These are phyloP conservation scores for Aspergillus bombycis DNA, from an alignment of 2,329 filamentous ascomycete genomes.

Conservation along the genomic window DNA sequence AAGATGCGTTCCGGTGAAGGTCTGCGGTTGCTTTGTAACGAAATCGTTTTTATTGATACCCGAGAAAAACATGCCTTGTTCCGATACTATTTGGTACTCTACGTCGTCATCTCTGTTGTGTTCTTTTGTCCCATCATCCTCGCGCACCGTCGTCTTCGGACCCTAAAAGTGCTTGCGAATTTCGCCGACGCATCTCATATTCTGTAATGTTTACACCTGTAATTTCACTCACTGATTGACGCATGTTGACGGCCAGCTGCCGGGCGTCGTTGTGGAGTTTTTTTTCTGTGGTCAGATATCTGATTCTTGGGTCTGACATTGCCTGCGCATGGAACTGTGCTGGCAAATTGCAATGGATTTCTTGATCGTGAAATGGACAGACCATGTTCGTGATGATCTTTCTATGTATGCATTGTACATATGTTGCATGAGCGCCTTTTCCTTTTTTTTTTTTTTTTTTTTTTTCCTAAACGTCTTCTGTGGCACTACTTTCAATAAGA, in stretches of 20 bases:
- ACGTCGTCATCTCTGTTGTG: not conserved
- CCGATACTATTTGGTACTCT: not conserved
- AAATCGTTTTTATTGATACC: constrained; percentile 21
- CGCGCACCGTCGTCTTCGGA: no score
- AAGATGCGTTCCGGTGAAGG: constrained; percentile 35
- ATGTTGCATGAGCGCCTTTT: constrained; percentile 14
- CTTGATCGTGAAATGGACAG: not conserved
- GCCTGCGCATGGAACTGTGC: not conserved
- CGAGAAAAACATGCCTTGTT: constrained; percentile 12
- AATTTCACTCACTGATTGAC: constrained; percentile 4
- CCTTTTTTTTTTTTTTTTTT: constrained; percentile 4
- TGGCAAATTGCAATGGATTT: not conserved
- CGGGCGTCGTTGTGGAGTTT: constrained; percentile 1
- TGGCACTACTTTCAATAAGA: not conserved
- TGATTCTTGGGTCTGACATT: not conserved
- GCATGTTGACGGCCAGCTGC: not conserved
- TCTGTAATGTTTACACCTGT: constrained; percentile 4
- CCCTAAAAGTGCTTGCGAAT: not conserved
- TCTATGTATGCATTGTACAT: constrained; percentile 2
- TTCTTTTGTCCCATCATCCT: not conserved
- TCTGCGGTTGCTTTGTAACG: constrained; percentile 7
- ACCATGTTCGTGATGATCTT: constrained; percentile 3
- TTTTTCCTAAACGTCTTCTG: constrained; percentile 2
- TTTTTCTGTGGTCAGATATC: not conserved
- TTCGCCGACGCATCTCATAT: not conserved